phyloP scores from a whole-genome alignment of 495 filamentous ascomycete species.

The Diplogelasinospora grovesii region DNA sequence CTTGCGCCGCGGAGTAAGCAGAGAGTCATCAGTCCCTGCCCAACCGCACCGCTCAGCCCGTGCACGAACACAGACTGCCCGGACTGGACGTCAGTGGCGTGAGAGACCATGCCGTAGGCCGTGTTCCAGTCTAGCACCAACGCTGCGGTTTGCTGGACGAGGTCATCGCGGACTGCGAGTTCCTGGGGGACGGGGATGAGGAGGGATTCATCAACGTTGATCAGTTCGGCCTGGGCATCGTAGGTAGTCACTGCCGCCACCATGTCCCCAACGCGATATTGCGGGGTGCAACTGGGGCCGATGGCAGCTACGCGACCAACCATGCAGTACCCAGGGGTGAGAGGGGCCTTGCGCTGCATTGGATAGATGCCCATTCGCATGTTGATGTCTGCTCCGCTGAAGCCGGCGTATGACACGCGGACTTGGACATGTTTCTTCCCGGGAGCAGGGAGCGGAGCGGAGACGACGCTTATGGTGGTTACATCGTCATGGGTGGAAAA shows the following conservation, averaged over 20 bases:
- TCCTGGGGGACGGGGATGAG: conserved; percentile 25
- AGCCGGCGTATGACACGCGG: conserved; percentile 32
- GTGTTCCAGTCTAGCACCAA: conserved; percentile 35
- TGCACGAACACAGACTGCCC: conserved; percentile 41
- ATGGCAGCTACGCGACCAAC: conserved; percentile 27
- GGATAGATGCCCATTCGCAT: conserved; percentile 40
- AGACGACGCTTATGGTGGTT: conserved; percentile 25
- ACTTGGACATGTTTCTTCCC: conserved; percentile 32
- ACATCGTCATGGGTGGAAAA: conserved; percentile 22
- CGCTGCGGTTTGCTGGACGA: conserved; percentile 23
- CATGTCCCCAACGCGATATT: conserved; percentile 23
- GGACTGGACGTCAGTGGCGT: conserved; percentile 23
- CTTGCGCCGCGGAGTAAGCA: conserved; percentile 30
- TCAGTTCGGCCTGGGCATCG: conserved; percentile 32
- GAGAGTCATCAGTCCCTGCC: conserved; percentile 27
- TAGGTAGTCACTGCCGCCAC: conserved; percentile 34
- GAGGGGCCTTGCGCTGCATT: conserved; percentile 29
- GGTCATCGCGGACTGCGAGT: conserved; percentile 19
- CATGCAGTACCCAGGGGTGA: conserved; percentile 38
- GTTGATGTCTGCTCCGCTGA: conserved; percentile 35
- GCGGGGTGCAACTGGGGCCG: conserved; percentile 18
- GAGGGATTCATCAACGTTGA: conserved; percentile 36
- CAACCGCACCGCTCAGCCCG: conserved; percentile 38
- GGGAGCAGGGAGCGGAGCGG: conserved; percentile 22
- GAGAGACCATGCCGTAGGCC: conserved; percentile 35